phyloP scores from a whole-genome alignment of 495 filamentous ascomycete genomes.

The Sordaria brevicollis region DNA sequence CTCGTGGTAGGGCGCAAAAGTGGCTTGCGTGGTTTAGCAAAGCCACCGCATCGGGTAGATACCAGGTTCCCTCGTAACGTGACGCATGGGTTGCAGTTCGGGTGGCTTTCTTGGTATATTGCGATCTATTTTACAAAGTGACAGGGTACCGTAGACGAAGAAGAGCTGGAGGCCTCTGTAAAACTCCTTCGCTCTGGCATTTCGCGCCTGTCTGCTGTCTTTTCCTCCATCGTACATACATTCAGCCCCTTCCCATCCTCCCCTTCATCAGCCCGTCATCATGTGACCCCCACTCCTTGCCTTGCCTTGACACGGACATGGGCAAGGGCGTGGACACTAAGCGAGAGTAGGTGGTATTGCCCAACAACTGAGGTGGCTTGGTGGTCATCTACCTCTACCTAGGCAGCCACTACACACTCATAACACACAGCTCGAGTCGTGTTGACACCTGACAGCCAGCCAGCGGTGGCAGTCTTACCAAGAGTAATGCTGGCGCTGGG shows the following conservation, averaged over 20 bases:
- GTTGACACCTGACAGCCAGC: no score
- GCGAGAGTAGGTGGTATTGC: no score
- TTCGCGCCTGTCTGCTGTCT: neutral
- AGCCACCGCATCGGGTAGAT: neutral
- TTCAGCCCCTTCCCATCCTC: neutral
- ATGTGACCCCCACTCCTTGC: neutral
- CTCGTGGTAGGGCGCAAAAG: neutral
- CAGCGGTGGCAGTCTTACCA: constrained; percentile 50
- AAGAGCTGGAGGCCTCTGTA: neutral
- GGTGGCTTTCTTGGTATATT: neutral
- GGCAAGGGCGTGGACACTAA: no score
- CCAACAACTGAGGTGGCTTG: no score
- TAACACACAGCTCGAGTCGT: no score
- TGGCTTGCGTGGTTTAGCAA: neutral
- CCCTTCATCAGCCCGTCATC: neutral
- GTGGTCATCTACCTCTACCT: no score
- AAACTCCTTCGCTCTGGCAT: neutral
- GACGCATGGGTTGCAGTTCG: neutral
- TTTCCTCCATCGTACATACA: neutral
- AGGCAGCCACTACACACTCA: neutral
- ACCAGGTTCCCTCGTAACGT: neutral
- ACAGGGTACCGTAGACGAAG: neutral
- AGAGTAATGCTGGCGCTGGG: constrained; percentile 77
- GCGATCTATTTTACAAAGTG: neutral
- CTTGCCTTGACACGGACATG: no score